A percentile compares a stretch with the other conserved stretches of the same genome.
Evolutionary conservation across 1,284 basidiomycete genomes (phyloP).

Genomic region (Mycocalia duriaeana): DNA sequence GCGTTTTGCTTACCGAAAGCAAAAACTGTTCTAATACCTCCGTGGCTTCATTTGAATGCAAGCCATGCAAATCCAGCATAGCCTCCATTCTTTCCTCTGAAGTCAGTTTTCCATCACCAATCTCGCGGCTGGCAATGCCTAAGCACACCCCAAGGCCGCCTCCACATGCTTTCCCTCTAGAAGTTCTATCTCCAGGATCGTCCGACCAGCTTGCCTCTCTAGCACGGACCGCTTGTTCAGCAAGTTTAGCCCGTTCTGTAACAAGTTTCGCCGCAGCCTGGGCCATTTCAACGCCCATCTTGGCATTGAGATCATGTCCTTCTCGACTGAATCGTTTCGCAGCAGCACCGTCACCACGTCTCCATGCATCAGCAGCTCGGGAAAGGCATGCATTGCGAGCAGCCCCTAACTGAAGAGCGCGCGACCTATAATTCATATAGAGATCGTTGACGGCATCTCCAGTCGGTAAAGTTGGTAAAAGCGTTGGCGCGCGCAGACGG

Average conservation of each 20-base stretch:
- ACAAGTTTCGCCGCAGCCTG: slow-evolving; percentile 79
- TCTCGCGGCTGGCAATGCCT: slow-evolving; percentile 67
- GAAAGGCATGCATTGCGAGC: slow-evolving; percentile 94
- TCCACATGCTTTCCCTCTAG: slow-evolving; percentile 75
- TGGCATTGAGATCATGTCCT: slow-evolving; percentile 87
- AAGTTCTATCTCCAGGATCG: slow-evolving; percentile 75
- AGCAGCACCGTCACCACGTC: slow-evolving; percentile 88
- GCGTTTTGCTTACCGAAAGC: slow-evolving; percentile 69
- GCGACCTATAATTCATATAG: slow-evolving; percentile 84
- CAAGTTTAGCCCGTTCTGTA: slow-evolving; percentile 69
- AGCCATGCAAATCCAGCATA: slow-evolving; percentile 79
- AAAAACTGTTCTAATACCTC: slow-evolving; percentile 91
- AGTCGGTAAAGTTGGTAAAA: slow-evolving; percentile 86
- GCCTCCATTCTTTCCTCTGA: slow-evolving; percentile 82
- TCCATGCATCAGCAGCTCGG: slow-evolving; percentile 92
- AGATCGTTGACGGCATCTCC: slow-evolving; percentile 74
- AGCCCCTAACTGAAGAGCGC: slow-evolving; percentile 86
- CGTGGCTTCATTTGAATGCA: slow-evolving; percentile 89
- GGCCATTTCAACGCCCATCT: slow-evolving; percentile 82
- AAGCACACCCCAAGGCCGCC: slow-evolving; percentile 80
- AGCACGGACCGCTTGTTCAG: slow-evolving; percentile 69
- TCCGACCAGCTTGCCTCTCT: slow-evolving; percentile 76
- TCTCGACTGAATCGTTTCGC: slow-evolving; percentile 92
- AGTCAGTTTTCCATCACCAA: slow-evolving; percentile 52
- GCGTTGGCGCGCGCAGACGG: slow-evolving; percentile 74